Conservation (phyloP, 2,329 filamentous ascomycete species). For the Ophiostoma himal-ulmi region DNA sequence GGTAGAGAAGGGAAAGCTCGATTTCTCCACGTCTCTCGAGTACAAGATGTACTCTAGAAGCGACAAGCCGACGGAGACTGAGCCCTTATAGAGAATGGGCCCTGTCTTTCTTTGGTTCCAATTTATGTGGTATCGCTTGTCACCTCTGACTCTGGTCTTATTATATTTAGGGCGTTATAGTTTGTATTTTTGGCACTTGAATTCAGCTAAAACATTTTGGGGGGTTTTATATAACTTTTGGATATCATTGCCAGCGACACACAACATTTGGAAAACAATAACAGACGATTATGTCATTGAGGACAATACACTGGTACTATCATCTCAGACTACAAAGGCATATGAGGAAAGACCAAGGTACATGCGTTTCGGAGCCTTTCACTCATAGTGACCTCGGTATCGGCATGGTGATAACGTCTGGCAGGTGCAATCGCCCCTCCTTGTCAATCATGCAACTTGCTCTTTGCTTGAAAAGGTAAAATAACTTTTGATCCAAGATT, state of each 20-base stretch:
- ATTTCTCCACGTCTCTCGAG: slow-evolving; percentile 51
- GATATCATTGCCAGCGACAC: neutral
- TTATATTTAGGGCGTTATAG: neutral
- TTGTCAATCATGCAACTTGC: neutral
- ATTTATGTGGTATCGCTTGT: neutral
- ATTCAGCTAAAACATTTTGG: neutral
- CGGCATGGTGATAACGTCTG: neutral
- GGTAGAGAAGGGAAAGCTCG: slow-evolving; percentile 55
- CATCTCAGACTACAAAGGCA: neutral
- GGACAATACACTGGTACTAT: neutral
- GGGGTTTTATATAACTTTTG: neutral
- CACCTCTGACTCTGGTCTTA: neutral
- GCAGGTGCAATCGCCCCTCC: neutral
- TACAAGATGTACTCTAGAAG: slow-evolving; percentile 59
- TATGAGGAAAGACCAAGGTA: neutral
- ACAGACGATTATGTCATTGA: neutral
- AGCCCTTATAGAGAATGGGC: neutral
- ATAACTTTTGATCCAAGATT: neutral
- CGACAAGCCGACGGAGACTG: slow-evolving; percentile 44
- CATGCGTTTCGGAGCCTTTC: neutral
- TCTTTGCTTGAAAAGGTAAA: neutral
- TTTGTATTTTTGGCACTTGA: neutral
- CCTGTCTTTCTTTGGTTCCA: neutral
- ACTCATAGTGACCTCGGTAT: neutral
- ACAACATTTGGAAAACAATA: neutral